Evolutionary conservation across 2,329 filamentous ascomycete species (phyloP).

Genomic region (Pseudogymnoascus sp.): DNA sequence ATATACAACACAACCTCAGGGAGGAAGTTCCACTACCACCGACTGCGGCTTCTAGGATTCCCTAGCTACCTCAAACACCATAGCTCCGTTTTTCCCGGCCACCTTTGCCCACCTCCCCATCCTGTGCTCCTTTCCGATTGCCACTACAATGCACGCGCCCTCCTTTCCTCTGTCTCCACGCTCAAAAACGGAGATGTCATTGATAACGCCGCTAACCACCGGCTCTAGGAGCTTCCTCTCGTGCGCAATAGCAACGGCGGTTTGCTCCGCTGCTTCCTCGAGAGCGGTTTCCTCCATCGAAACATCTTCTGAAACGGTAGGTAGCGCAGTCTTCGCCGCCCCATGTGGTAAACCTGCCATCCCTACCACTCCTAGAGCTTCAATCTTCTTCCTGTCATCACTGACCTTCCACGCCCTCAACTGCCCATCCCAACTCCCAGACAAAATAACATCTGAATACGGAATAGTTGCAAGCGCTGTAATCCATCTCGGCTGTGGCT

Average conservation of each 20-base stretch:
- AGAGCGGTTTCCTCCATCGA: background rate
- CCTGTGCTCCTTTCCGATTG: conserved; percentile 76
- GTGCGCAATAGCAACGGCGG: background rate
- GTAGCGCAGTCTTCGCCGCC: conserved; percentile 12
- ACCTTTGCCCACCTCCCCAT: conserved; percentile 72
- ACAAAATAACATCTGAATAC: conserved; percentile 83
- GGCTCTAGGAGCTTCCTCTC: conserved; percentile 19
- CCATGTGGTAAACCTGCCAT: conserved; percentile 29
- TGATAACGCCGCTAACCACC: conserved; percentile 61
- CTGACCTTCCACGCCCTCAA: conserved; percentile 79
- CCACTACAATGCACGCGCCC: conserved; percentile 78
- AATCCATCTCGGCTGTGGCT: conserved; percentile 74
- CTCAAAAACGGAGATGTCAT: conserved; percentile 82
- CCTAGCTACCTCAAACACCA: conserved; percentile 67
- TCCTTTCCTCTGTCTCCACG: conserved; percentile 67
- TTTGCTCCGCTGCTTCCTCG: background rate
- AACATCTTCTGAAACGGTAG: background rate
- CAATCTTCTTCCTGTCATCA: conserved; percentile 72
- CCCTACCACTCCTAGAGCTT: conserved; percentile 60
- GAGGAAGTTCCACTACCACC: background rate
- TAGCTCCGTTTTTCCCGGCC: conserved; percentile 69
- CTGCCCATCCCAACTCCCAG: conserved; percentile 88
- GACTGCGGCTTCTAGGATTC: background rate
- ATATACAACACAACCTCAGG: background rate
- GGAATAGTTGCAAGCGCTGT: conserved; percentile 81